Percentiles rank a stretch among this genome's conserved stretches.
Conservation (phyloP, 345 rosid genomes). For the Kandelia obovata region DNA sequence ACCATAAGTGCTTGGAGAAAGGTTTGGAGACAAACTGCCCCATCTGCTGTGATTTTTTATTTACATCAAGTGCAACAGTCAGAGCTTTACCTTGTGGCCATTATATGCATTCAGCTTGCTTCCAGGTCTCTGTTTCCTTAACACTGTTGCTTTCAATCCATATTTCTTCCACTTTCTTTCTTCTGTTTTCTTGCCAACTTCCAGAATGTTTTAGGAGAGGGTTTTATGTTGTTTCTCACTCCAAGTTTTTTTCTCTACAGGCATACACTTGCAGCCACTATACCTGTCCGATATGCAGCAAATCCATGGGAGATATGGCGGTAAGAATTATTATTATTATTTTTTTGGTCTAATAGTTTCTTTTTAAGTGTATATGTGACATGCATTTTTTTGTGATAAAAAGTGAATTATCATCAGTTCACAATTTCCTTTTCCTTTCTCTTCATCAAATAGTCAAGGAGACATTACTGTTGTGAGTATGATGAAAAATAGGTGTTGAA, state of each 20-base stretch:
- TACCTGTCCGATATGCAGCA: constrained; percentile 91
- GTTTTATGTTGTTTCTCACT: background rate
- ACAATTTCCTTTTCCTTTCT: too few species aligned
- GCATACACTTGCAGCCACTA: constrained; percentile 94
- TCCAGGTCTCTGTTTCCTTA: constrained; percentile 56
- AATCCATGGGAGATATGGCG: constrained; percentile 94
- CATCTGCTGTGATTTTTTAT: constrained; percentile 80
- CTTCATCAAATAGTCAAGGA: too few species aligned
- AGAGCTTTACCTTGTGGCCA: constrained; percentile 94
- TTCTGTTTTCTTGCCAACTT: background rate
- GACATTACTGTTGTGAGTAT: too few species aligned
- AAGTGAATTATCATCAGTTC: too few species aligned
- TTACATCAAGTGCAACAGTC: constrained; percentile 77
- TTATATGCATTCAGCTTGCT: constrained; percentile 88
- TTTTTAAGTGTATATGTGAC: too few species aligned
- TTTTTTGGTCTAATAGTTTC: background rate
- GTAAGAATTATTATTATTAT: constrained; percentile 33
- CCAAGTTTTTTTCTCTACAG: constrained; percentile 29
- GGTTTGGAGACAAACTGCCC: constrained; percentile 86
- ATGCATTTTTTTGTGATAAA: too few species aligned
- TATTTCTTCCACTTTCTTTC: constrained; percentile 1
- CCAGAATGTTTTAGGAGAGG: background rate
- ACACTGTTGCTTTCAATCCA: constrained; percentile 1
- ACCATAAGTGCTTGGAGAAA: constrained; percentile 88
- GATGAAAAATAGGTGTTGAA: too few species aligned